Base-by-base conservation (phyloP, 2,329 filamentous ascomycete genomes). In the Ilyonectria destructans region DNA sequence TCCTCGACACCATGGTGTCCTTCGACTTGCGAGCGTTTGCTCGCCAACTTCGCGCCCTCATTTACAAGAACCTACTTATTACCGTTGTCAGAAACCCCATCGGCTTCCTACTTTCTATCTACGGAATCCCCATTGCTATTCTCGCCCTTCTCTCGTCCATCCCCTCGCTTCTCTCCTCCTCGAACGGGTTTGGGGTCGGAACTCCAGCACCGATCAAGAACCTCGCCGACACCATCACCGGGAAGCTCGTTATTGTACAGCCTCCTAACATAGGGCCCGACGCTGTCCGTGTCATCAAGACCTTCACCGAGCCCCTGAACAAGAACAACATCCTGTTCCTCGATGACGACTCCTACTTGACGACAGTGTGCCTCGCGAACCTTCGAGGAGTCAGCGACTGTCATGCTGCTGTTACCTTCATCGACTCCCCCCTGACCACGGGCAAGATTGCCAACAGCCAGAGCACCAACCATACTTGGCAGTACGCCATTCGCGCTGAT, bases 81-180 rank as follows among this genome's bases (percentile, higher is more conserved):
- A 48, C 56, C 15, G 59, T 72, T 31, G 43, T 63, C n/a, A 62
- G 67, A 40, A 58, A 55, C 40, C 70, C 70, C 13, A 19, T 72
- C 31, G 49, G 62, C 8, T 73, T 68, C 15, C 45, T 69, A 13
- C 23, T 79, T n/a, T 72, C 69, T 33, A 69, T 70, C 26, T 77
- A 75, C 26, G 70, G 71, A 31, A 60, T 76, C 1, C 79, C 79
- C 1, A 72, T 80, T 31, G 62, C 74, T n/a, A 69, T 80, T 48
- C 75, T 80, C 43, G 71, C 72, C 54, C 52, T 80, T 13, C 72
- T 78, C n/a, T 69, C 74, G 3, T 74, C 72, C 35, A 77, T 79
- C 45, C 74, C 74, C 1, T 72, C 73, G n/a, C 78, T 78, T 37
- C 48, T 70, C 17, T 52, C 67, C 7, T 54, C 63, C 1, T 46